Conservation (phyloP, 2,329 filamentous ascomycete genomes). For the Davidsoniella neocaledoniae region DNA sequence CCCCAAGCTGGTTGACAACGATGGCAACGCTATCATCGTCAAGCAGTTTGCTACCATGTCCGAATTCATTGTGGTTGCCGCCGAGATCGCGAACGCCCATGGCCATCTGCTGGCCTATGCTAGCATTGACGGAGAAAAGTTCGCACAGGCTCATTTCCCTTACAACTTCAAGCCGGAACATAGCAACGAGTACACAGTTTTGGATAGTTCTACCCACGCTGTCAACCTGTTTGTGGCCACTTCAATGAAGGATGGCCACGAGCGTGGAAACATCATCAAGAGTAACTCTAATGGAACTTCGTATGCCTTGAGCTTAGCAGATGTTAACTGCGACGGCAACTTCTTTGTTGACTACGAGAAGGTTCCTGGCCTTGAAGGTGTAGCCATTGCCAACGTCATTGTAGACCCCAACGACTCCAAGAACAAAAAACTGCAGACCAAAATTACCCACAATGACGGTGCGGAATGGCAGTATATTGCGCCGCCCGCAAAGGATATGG, state of each 20-base stretch:
- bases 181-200: conserved; percentile 65
- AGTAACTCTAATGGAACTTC: conserved; percentile 97
- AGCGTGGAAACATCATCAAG: conserved; percentile 83
- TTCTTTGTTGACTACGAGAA: conserved; percentile 95
- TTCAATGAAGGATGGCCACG: conserved; percentile 43
- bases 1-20: conserved; percentile 38
- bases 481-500: conserved; percentile 53
- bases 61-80: conserved; percentile 86
- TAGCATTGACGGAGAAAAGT: conserved; percentile 69
- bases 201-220: conserved; percentile 88
- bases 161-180: conserved; percentile 64
- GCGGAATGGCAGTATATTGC: conserved; percentile 66
- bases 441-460: conserved; percentile 94
- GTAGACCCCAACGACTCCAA: conserved; percentile 52
- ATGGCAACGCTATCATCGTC: conserved; percentile 40
- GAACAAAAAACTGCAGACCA: conserved; percentile 68
- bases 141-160: conserved; percentile 74
- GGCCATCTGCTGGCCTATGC: conserved; percentile 60
- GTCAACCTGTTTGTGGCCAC: conserved; percentile 88
- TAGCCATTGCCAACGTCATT: conserved; percentile 74
- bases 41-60: conserved; percentile 86
- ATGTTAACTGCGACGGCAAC: conserved; percentile 60
- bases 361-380: conserved; percentile 79
- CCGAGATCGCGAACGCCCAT: conserved; percentile 24
- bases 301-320: conserved; percentile 67